Base-by-base conservation (phyloP, 495 filamentous ascomycete genomes). In the Pseudomonodictys pantanalensis region DNA sequence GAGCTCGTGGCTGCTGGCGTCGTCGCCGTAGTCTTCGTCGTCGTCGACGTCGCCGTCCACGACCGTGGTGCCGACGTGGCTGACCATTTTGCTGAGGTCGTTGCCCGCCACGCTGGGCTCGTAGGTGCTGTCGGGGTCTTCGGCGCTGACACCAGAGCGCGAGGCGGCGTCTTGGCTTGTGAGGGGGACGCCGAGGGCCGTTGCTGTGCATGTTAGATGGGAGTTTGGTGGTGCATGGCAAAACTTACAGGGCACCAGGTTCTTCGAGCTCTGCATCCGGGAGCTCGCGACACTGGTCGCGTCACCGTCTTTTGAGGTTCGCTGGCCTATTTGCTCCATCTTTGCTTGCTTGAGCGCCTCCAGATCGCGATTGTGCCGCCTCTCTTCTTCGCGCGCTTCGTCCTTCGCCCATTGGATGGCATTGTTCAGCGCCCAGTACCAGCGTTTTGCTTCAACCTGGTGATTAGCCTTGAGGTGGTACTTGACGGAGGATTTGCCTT, bases 351-450 rank as follows among this genome's bases (percentile, higher is more conserved):
- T 84, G 41, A 97, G 72, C 20, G 86, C 77, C 66, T 95, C 90
- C 1, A 85, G 86, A 68, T 88, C 86, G 30, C 83, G 85, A 25
- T 81, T 80, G 32, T 85, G 85, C 54, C 88, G 82, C 50, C 76
- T 81, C 59, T 95, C 89, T 65, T 95, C 91, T 70, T 91, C 87
- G 64, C 87, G 91, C 6, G 90, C 92, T 73, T 97, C 95, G 68
- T 98, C 93, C 71, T 97, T 98, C 52, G 89, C 84, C 87, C 90
- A 97, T 71, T 97, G 93, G 51, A 98, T 98, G 25, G 93, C 91
- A 73, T 98, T 98, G 73, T 97, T 98, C 54, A 98, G 78, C 9
- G 93, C 89, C 93, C 93, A 98, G 71, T 91, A 97, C 93, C 93
- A 95, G 45, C 90, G 79, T 71, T 95, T 93, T 4, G 90, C 90